Base-by-base conservation (phyloP, 164 flowering plant genomes). In the Umbellularia californica region DNA sequence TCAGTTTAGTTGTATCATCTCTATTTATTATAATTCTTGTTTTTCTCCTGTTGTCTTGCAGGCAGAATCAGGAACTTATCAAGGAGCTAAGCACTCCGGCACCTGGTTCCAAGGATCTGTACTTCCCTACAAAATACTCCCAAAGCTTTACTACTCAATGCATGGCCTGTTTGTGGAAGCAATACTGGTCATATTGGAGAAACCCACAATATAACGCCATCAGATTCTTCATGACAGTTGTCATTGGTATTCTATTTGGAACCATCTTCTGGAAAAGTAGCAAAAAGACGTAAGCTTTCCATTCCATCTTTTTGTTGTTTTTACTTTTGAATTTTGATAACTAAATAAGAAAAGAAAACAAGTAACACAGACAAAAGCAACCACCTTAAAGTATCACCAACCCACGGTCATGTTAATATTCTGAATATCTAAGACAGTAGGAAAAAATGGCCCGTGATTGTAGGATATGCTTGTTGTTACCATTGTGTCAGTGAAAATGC, bases 131-230 rank as follows among this genome's bases (percentile, higher is more conserved):
- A 0, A 76, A 87, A 74, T 89, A 85, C 76, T 83, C 93, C 1
- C 91, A 89, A 72, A 68, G 80, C 28, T 85, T 84, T 67, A 5
- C 76, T 13, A 82, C 83, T 35, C 93, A 90, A 70, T 89, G 83
- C 77, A 79, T 71, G 75, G 86, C 88, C 25, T 87, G 90, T 58
- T 86, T 89, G 60, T 89, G 92, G 92, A 89, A 89, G 71, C 90
- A 89, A 69, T 77, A 82, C 75, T 82, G 80, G 82, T 86, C 92
- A 17, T 89, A 88, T 52, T 88, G 92, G 92, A 83, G 90, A 70
- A 79, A 85, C 76, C 79, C 90, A 11, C 76, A 76, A 75, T 87
- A 85, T 68, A 89, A 87, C 76, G 85, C 83, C 20, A 78, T 83
- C 65, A 72, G 90, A 19, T 82, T 85, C 65, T 76, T 85, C 70